Conservation (phyloP, 169 alveolate genomes). For the Eimeria falciformis region DNA sequence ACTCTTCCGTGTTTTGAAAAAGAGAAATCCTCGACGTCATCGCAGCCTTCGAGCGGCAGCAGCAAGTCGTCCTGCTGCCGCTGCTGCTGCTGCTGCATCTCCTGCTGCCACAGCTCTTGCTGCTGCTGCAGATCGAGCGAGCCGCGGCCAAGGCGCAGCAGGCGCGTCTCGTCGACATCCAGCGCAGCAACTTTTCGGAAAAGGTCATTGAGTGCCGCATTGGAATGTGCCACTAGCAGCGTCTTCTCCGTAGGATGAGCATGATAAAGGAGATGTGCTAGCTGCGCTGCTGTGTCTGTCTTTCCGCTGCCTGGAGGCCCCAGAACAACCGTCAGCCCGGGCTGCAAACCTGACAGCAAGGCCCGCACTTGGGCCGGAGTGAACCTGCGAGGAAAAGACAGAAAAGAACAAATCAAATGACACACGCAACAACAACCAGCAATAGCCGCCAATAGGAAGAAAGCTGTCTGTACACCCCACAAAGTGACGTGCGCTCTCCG, state of each 20-base stretch:
- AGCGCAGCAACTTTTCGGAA: slow-evolving; percentile 91
- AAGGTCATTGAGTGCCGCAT: slow-evolving; percentile 93
- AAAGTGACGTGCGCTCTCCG: too few relatives aligned
- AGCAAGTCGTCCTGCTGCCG: slow-evolving; percentile 76
- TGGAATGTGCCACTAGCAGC: slow-evolving; percentile 85
- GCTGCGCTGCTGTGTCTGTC: slow-evolving; percentile 94
- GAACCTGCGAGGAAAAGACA: slow-evolving; percentile 73
- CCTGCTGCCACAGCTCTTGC: slow-evolving; percentile 72
- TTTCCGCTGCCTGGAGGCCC: slow-evolving; percentile 97
- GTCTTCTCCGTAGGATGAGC: slow-evolving; percentile 91
- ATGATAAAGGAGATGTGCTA: slow-evolving; percentile 91
- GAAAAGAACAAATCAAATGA: too few relatives aligned
- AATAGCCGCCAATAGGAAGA: too few relatives aligned
- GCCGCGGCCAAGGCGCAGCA: slow-evolving; percentile 95
- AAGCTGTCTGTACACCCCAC: too few relatives aligned
- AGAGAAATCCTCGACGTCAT: slow-evolving; percentile 60
- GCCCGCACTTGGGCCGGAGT: slow-evolving; percentile 86
- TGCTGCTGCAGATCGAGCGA: slow-evolving; percentile 88
- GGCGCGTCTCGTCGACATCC: slow-evolving; percentile 92
- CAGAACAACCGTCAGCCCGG: slow-evolving; percentile 93
- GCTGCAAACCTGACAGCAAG: slow-evolving; percentile 92
- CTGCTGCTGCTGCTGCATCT: slow-evolving; percentile 67
- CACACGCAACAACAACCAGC: too few relatives aligned
- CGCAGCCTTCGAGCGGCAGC: slow-evolving; percentile 36
- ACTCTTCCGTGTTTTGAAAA: slow-evolving; percentile 93